Evolutionary conservation across 176 grass and related monocot genomes (phyloP).

Genomic region (Rhipidocladum racemiflorum): DNA sequence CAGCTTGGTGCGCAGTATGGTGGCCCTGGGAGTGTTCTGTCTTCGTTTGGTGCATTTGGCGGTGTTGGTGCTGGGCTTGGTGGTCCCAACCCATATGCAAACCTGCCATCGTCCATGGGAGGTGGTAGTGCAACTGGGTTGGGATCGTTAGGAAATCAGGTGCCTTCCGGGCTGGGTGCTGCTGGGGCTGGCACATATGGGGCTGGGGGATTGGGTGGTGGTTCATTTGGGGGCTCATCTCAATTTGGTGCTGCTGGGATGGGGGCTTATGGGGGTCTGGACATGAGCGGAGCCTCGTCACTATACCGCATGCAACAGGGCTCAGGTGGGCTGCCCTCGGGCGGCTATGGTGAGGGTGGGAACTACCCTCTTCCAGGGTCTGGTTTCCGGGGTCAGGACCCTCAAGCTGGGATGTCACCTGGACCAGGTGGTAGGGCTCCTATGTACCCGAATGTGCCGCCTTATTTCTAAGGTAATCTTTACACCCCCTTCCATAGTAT

Average conservation of each 20-base stretch:
- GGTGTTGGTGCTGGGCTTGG: slow-evolving; percentile 38
- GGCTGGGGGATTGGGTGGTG: slow-evolving; percentile 47
- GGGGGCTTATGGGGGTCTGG: slow-evolving; percentile 67
- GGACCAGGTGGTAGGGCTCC: slow-evolving; percentile 55
- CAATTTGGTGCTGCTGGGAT: slow-evolving; percentile 62
- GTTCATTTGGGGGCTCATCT: slow-evolving; percentile 51
- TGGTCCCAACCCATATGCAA: slow-evolving; percentile 52
- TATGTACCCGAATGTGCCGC: slow-evolving; percentile 72
- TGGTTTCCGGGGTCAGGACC: slow-evolving; percentile 62
- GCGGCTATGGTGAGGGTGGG: slow-evolving; percentile 61
- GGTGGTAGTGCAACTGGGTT: slow-evolving; percentile 47
- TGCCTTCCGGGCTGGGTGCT: slow-evolving; percentile 37
- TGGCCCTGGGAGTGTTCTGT: slow-evolving; percentile 55
- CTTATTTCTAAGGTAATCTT: slow-evolving; percentile 89
- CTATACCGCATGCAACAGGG: slow-evolving; percentile 61
- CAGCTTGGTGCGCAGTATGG: slow-evolving; percentile 58
- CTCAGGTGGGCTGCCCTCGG: slow-evolving; percentile 44
- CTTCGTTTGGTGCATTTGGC: slow-evolving; percentile 47
- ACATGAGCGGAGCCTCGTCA: slow-evolving; percentile 48
- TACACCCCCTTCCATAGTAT: neutral
- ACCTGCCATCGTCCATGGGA: slow-evolving; percentile 60
- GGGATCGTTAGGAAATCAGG: slow-evolving; percentile 52
- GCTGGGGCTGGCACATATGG: slow-evolving; percentile 51
- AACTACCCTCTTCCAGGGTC: slow-evolving; percentile 57
- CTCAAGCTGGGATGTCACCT: slow-evolving; percentile 58